phyloP scores from a whole-genome alignment of 2,329 filamentous ascomycete genomes.

The Cryphonectria nitschkei region DNA sequence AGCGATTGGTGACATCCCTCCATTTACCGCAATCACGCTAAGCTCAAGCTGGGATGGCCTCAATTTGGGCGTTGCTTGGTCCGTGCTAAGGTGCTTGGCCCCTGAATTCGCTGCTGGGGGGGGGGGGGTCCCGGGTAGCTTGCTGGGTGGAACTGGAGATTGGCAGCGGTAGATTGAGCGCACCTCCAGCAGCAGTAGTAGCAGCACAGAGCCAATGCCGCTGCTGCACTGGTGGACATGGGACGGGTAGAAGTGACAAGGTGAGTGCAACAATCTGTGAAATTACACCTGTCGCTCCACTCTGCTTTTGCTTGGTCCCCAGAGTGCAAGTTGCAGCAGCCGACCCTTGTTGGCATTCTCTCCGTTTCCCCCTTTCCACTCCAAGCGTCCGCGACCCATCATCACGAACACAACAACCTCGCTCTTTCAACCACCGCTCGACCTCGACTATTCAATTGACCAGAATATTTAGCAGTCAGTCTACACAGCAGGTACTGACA shows the following conservation, averaged over 20 bases:
- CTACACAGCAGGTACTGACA: constrained; percentile 7
- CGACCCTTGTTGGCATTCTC: constrained; percentile 28
- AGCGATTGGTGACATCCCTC: not conserved
- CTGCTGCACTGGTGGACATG: constrained; percentile 10
- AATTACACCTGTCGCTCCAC: constrained; percentile 29
- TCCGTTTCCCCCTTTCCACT: constrained; percentile 29
- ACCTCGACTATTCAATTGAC: constrained; percentile 15
- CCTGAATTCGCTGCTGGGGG: constrained; percentile 13
- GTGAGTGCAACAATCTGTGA: constrained; percentile 24
- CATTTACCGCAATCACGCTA: constrained; percentile 14
- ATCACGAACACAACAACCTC: constrained; percentile 13
- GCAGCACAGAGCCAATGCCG: not conserved
- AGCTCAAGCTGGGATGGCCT: constrained; percentile 4
- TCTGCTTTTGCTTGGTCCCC: constrained; percentile 11
- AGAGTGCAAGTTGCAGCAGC: constrained; percentile 17
- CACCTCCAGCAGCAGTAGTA: not conserved
- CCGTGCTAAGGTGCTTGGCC: constrained; percentile 12
- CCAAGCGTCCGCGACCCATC: constrained; percentile 21
- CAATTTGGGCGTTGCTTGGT: constrained; percentile 8
- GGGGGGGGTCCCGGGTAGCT: not conserved
- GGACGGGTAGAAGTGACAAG: constrained; percentile 21
- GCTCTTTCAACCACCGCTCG: constrained; percentile 5
- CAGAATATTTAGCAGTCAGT: constrained; percentile 15
- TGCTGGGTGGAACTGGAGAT: constrained; percentile 11
- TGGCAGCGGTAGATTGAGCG: not conserved